Percentiles rank a stretch among this genome's conserved stretches.
These are phyloP conservation scores for Periconia sp. DNA, from an alignment of 2,329 filamentous ascomycete species.

Conservation along the genomic window DNA sequence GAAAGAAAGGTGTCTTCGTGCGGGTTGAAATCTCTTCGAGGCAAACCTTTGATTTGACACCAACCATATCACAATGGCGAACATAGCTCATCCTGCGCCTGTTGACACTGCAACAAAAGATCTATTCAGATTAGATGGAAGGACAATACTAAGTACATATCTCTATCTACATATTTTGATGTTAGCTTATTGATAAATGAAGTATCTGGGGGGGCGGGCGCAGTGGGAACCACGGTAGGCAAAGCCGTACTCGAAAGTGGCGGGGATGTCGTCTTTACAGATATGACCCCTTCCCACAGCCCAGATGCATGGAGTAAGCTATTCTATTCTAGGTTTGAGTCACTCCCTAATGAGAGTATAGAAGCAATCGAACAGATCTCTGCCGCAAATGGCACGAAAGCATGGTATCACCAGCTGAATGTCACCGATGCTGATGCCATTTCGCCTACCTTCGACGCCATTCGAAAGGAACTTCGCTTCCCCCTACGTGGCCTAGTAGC, in stretches of 20 bases:
- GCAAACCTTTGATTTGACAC: too few species aligned
- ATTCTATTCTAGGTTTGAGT: background rate
- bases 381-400: slow-evolving; percentile 12
- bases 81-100: slow-evolving; percentile 24
- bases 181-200: background rate
- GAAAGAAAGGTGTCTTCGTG: too few species aligned
- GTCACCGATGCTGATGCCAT: slow-evolving; percentile 28
- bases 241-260: slow-evolving; percentile 33
- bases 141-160: slow-evolving; percentile 27
- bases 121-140: slow-evolving; percentile 29
- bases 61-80: too few species aligned
- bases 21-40: too few species aligned
- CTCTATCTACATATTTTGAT: background rate
- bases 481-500: slow-evolving; percentile 34
- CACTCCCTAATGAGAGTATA: background rate
- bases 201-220: slow-evolving; percentile 38
- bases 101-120: slow-evolving; percentile 22
- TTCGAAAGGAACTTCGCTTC: slow-evolving; percentile 15
- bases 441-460: slow-evolving; percentile 14
- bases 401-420: slow-evolving; percentile 24
- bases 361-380: slow-evolving; percentile 13
- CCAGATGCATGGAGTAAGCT: slow-evolving; percentile 16
- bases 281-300: slow-evolving; percentile 11
- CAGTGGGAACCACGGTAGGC: slow-evolving; percentile 28
- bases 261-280: slow-evolving; percentile 31